Evolutionary conservation across 495 filamentous ascomycete species (phyloP), one percentile per base, ranked within the genome.

Genomic region (Talaromyces trachyspermus): DNA sequence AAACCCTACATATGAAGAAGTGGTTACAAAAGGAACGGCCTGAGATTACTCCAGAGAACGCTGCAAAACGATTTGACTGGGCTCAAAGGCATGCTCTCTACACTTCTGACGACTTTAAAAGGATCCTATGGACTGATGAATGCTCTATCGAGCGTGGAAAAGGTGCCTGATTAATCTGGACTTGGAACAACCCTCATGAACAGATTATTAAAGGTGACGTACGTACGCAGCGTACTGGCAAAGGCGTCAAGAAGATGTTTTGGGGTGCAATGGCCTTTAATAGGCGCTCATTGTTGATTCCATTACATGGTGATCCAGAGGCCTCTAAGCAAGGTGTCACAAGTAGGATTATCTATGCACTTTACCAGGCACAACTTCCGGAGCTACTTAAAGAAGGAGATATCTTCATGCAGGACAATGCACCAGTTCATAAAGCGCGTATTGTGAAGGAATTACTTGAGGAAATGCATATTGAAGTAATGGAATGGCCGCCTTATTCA

Each of bases 331-430:
- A 12, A 6, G 27, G 27, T 30, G 27, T 30, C 12, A 30, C 27
- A 6, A 6, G 6, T 6, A 6, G 27, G 12, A 45, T 24, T 7
- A 46, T 22, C 29, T 55, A 42, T 32, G 42, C 18, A 30, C 49
- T 48, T 27, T n/a, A n/a, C n/a, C n/a, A n/a, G n/a, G n/a, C n/a
- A n/a, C n/a, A n/a, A n/a, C 17, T n/a, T 29, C 42, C 10, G 19
- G 53, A 19, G 12, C 19, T 5, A 12, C 6, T 30, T 30, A 50
- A 48, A 45, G 4, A 47, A 12, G 48, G 49, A 27, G 30, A 39
- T 3, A 51, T 57, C 19, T 61, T 57, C 42, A 46, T 59, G 33
- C 51, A 61, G 25, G 55, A 59, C 47, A 61, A 60, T 49, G 48
- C 52, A 2, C 36, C 32, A 3, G 52, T 53, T 5, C 49, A 61